Conservation (phyloP, 768 basidiomycete genomes). For the Holtermanniella nyarrowii region DNA sequence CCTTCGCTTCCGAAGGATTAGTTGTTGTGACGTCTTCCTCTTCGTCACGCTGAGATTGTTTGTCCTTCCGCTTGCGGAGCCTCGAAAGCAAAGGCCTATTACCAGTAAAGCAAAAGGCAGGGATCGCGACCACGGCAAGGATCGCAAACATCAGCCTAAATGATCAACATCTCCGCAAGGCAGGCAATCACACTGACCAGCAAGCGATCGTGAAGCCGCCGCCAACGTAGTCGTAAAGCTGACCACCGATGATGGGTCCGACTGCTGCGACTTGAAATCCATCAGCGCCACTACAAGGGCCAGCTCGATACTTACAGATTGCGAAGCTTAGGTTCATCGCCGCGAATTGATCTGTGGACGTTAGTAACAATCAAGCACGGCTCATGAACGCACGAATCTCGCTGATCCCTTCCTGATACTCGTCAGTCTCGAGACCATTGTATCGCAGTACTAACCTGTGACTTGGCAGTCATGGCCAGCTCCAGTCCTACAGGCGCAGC, state of each 20-base stretch:
- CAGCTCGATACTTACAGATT: background rate
- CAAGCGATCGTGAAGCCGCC: conserved; percentile 21
- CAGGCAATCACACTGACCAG: conserved; percentile 13
- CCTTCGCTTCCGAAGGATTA: no score
- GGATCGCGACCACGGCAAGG: background rate
- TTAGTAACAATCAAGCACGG: background rate
- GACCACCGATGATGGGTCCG: conserved; percentile 19
- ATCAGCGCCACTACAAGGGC: background rate
- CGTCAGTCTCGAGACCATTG: background rate
- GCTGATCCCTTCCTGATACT: conserved; percentile 16
- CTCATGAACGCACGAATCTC: conserved; percentile 17
- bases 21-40: background rate
- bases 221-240: conserved; percentile 22
- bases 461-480: conserved; percentile 14
- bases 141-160: conserved; percentile 3
- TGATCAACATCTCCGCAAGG: background rate
- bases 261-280: conserved; percentile 4
- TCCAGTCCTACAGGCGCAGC: conserved; percentile 20
- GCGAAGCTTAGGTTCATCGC: conserved; percentile 27
- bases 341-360: conserved; percentile 21
- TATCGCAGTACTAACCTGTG: conserved; percentile 3
- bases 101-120: conserved; percentile 3
- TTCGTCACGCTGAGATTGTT: background rate
- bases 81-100: background rate
- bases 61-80: background rate